Percentiles rank a stretch among this genome's conserved stretches.
These are phyloP conservation scores for Nothomitra cinnamomea DNA, from an alignment of 2,329 filamentous ascomycete species.

Conservation along the genomic window DNA sequence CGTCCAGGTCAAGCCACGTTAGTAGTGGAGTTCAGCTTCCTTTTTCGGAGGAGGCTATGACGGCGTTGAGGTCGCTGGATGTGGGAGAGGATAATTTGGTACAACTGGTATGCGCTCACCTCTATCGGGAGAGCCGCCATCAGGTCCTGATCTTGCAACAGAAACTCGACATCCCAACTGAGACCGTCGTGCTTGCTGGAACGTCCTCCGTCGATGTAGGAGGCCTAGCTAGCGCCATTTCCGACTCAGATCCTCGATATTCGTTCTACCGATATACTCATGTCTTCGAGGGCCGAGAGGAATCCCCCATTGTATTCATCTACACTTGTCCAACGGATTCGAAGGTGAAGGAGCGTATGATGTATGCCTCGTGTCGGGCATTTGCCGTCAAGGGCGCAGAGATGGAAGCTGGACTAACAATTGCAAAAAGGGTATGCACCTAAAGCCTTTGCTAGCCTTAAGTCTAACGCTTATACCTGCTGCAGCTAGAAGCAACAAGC, in stretches of 20 bases:
- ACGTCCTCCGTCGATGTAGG: constrained; percentile 35
- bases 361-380: constrained; percentile 51
- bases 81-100: constrained; percentile 36
- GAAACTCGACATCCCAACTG: constrained; percentile 55
- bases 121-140: neutral
- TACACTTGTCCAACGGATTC: constrained; percentile 60
- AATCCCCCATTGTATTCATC: constrained; percentile 55
- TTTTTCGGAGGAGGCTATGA: constrained; percentile 44
- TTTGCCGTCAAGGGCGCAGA: constrained; percentile 49
- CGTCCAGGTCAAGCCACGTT: constrained; percentile 32
- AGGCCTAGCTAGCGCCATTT: constrained; percentile 43
- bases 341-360: constrained; percentile 71
- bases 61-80: constrained; percentile 43
- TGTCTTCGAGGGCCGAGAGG: constrained; percentile 33
- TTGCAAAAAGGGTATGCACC: constrained; percentile 50
- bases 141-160: neutral
- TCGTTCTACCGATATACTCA: constrained; percentile 57
- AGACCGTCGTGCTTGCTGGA: constrained; percentile 48
- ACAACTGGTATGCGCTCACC: constrained; percentile 40
- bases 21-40: constrained; percentile 31
- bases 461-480: constrained; percentile 4
- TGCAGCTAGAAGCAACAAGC: constrained; percentile 40
- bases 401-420: constrained; percentile 42
- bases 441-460: constrained; percentile 7
- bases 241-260: constrained; percentile 53